These are phyloP conservation scores for Urostyla sp. DNA, from an alignment of 73 alveolate species.

Conservation along the genomic window DNA sequence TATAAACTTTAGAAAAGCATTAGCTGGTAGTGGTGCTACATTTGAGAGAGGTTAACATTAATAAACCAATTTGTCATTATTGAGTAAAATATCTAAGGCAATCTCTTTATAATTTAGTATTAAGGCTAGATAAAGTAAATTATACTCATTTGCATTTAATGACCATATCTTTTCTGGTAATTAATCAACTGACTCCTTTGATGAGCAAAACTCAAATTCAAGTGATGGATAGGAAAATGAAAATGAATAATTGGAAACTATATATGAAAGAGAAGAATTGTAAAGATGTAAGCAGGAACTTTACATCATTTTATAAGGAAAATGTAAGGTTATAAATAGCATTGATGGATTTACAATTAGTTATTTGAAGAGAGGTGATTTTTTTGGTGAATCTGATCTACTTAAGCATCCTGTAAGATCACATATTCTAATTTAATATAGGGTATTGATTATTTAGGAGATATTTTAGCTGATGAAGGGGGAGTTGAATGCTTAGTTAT, in stretches of 20 bases:
- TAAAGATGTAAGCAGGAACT: not conserved
- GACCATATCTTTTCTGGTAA: not conserved
- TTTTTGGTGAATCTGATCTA: slow-evolving; percentile 34
- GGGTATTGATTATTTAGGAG: slow-evolving; percentile 42
- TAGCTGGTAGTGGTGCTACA: slow-evolving; percentile 1
- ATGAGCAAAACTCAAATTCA: not conserved
- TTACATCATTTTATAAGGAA: not conserved
- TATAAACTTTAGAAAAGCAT: not conserved
- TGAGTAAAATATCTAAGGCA: not conserved
- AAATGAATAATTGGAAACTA: not conserved
- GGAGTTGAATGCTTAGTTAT: slow-evolving; percentile 18
- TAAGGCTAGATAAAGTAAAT: not conserved
- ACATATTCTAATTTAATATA: not conserved
- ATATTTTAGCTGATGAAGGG: slow-evolving; percentile 16
- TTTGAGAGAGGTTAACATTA: not conserved
- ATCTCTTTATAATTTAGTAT: not conserved
- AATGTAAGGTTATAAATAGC: slow-evolving; percentile 2
- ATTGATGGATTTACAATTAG: slow-evolving; percentile 16
- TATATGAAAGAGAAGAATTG: not conserved
- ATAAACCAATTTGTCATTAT: not conserved
- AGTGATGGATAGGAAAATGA: not conserved
- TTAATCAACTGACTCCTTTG: not conserved
- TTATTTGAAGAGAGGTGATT: slow-evolving; percentile 9
- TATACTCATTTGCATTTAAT: not conserved
- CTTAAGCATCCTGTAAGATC: slow-evolving; percentile 22